Percentiles rank a stretch among this genome's conserved stretches.
These are phyloP conservation scores for Takashimella koratensis DNA, from an alignment of 1,284 basidiomycete genomes.

Conservation along the genomic window DNA sequence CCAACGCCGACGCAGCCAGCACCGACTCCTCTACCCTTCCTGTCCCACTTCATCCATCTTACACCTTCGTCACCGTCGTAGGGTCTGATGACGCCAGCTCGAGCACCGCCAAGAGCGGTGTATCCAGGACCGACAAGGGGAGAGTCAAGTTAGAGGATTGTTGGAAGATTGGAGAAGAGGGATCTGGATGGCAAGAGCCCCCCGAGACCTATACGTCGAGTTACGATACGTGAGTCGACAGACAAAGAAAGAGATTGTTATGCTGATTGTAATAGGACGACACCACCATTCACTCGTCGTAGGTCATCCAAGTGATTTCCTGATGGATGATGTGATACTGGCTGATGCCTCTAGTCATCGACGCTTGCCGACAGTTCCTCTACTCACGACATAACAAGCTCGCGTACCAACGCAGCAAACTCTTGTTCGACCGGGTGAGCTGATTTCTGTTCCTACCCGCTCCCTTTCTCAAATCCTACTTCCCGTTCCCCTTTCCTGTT, in stretches of 20 bases:
- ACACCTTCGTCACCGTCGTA: background rate
- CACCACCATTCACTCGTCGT: constrained; percentile 36
- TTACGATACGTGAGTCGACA: constrained; percentile 23
- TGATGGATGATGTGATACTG: too few species aligned
- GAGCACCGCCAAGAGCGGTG: too few species aligned
- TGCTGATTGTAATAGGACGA: constrained; percentile 15
- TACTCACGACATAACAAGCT: constrained; percentile 29
- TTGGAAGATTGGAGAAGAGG: constrained; percentile 30
- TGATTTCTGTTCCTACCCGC: too few species aligned
- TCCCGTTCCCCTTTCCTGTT: too few species aligned
- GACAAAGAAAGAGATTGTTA: background rate
- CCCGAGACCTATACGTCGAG: constrained; percentile 14
- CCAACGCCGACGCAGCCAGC: background rate
- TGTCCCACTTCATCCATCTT: background rate
- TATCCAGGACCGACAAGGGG: too few species aligned
- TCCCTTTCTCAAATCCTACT: background rate
- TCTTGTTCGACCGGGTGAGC: constrained; percentile 23
- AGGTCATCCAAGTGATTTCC: too few species aligned
- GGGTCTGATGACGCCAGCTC: too few species aligned
- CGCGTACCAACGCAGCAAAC: constrained; percentile 16
- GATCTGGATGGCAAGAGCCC: constrained; percentile 27
- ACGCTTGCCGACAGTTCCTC: constrained; percentile 30
- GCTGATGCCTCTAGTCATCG: constrained; percentile 28
- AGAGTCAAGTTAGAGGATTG: constrained; percentile 16
- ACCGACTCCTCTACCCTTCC: background rate